Base-by-base conservation (phyloP, 805 yeast species). In the Starmerella apis region DNA sequence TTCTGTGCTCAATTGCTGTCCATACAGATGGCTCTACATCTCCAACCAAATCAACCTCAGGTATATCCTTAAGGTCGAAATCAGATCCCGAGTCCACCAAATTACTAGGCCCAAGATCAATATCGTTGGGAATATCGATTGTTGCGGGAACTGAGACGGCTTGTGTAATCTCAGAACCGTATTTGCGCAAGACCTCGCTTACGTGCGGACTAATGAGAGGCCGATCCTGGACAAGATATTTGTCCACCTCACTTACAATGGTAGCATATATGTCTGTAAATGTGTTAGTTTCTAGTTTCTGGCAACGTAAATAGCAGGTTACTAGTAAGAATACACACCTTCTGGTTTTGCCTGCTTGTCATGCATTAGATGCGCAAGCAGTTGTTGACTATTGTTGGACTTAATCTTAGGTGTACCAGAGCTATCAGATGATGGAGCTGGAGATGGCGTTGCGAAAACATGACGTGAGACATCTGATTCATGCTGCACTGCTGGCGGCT, bases 291-390 rank as follows among this genome's bases (percentile, higher is more conserved):
- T 43, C 44, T 41, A 51, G 54, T 51, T 37, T 43, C 44, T 41
- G 44, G 33, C 33, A 23, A 3, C 47, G 16, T 13, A 24, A 7
- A 19, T 28, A 11, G 28, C 25, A 31, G n/a, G 36, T 19, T 35
- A 43, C 46, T 46, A 46, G 30, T 54, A 53, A 38, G 54, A 56
- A 59, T 60, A 59, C 62, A 58, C 63, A 56, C 53, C 55, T 59
- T 50, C 59, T 36, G 42, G 49, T 42, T 32, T 49, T 30, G 52
- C 32, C 16, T 46, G 84, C 25, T 22, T 49, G 44, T 94, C 94
- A 59, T 81, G 81, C 80, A 87, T 81, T 62, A 87, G 71, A 65
- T 86, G 96, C 51, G 79, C 85, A 59, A 87, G 73, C 61, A 87
- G 73, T 62, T 86, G 95, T 36, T 86, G 80, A 52, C 88, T 81